Conservation (phyloP, 2,329 filamentous ascomycete species). For the Calonectria hongkongensis region DNA sequence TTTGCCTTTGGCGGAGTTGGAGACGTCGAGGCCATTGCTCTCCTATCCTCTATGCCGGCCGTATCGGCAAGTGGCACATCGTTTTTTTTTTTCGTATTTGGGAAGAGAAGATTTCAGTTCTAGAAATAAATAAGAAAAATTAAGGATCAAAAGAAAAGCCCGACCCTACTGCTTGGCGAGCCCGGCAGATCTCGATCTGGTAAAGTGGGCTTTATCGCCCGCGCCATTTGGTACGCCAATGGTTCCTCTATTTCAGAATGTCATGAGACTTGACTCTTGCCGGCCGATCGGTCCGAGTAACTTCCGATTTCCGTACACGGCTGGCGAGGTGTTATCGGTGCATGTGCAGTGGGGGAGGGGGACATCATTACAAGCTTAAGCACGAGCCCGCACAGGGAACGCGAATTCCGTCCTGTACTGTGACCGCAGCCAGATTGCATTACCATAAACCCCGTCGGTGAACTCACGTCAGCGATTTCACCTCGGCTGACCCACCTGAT, state of each 20-base stretch:
- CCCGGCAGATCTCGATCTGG: constrained; percentile 18
- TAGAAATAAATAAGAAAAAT: not conserved
- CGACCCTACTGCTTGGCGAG: constrained; percentile 4
- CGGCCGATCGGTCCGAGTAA: constrained; percentile 23
- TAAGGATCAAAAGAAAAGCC: not conserved
- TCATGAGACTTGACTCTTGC: constrained; percentile 3
- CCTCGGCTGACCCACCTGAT: constrained; percentile 10
- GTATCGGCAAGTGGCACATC: not conserved
- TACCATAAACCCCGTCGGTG: constrained; percentile 4
- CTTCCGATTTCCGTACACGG: constrained; percentile 12
- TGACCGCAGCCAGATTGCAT: not conserved
- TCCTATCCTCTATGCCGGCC: not conserved
- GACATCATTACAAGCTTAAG: not conserved
- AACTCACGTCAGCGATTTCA: not conserved
- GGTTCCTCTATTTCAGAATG: too few relatives aligned
- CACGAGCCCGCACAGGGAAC: not conserved
- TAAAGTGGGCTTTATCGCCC: not conserved
- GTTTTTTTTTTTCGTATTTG: constrained; percentile 9
- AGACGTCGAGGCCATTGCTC: constrained; percentile 7
- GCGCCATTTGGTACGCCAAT: not conserved
- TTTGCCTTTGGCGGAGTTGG: not conserved
- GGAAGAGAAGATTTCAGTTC: not conserved
- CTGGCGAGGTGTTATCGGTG: too few relatives aligned
- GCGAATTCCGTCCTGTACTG: not conserved
- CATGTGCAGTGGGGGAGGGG: constrained; percentile 1